Conservation (phyloP, 2,329 filamentous ascomycete genomes). For the Clonostachys sp. region DNA sequence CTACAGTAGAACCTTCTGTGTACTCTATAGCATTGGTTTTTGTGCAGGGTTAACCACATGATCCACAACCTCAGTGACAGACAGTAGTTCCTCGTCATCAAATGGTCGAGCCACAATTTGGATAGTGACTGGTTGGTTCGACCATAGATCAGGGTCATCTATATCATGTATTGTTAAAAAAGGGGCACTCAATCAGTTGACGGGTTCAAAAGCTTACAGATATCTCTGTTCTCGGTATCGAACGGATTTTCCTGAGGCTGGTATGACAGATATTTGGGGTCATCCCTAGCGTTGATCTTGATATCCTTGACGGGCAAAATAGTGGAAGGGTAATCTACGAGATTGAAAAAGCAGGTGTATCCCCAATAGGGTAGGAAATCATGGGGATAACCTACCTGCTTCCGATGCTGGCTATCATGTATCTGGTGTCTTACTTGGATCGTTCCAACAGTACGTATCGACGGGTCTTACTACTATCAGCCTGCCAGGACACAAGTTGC, state of each 20-base stretch:
- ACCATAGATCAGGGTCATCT: conserved; percentile 2
- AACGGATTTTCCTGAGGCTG: not conserved
- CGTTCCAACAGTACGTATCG: not conserved
- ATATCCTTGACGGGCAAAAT: not conserved
- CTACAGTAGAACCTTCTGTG: no score
- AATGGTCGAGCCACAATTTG: conserved; percentile 1
- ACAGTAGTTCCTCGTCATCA: not conserved
- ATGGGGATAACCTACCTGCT: conserved; percentile 1
- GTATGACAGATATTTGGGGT: not conserved
- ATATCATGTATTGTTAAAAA: not conserved
- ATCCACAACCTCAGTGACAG: no score
- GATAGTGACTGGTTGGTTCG: not conserved
- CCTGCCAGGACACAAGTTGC: not conserved
- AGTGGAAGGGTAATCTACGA: conserved; percentile 1
- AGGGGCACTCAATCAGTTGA: no score
- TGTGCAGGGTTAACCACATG: no score
- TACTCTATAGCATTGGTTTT: no score
- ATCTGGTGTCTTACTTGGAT: conserved; percentile 1
- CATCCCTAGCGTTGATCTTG: not conserved
- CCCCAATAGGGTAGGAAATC: conserved; percentile 1
- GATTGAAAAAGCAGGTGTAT: not conserved
- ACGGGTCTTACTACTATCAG: not conserved
- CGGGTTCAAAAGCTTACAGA: not conserved
- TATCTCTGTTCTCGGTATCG: conserved; percentile 1
- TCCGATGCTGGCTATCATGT: conserved; percentile 1